Percentiles rank a stretch among this genome's conserved stretches.
phyloP scores from a whole-genome alignment of 805 yeast genomes.

The Saturnispora kantuleensis region DNA sequence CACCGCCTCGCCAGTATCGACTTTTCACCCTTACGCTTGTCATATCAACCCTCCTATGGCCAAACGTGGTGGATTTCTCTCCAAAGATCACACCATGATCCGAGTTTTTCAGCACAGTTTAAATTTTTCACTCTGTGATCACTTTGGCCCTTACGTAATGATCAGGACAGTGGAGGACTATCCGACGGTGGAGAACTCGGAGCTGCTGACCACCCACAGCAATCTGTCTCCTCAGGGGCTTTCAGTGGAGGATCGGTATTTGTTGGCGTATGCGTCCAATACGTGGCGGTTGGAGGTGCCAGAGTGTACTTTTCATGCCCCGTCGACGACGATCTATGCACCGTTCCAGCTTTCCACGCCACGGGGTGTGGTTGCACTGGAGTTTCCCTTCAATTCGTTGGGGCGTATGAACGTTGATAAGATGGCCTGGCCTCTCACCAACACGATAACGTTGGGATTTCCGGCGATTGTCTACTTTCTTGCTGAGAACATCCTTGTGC shows the following conservation, averaged over 20 bases:
- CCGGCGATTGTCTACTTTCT: constrained; percentile 19
- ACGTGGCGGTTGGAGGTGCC: constrained; percentile 14
- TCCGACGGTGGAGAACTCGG: constrained; percentile 26
- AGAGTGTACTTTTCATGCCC: constrained; percentile 8
- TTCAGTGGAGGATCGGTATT: constrained; percentile 12
- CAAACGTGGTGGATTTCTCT: too few relatives aligned
- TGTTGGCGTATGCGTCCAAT: constrained; percentile 18
- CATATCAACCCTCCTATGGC: too few relatives aligned
- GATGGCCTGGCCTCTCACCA: not conserved
- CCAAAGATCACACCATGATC: too few relatives aligned
- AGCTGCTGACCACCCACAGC: constrained; percentile 16
- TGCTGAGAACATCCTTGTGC: constrained; percentile 16
- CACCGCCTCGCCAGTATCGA: too few relatives aligned
- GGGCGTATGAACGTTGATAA: not conserved
- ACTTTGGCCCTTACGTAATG: not conserved
- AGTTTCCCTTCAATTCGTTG: constrained; percentile 7
- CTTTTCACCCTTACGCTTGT: too few relatives aligned
- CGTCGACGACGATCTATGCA: constrained; percentile 2
- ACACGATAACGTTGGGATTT: constrained; percentile 10
- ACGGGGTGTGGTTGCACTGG: not conserved
- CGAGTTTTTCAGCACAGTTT: too few relatives aligned
- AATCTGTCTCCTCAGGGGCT: constrained; percentile 20
- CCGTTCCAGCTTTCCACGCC: constrained; percentile 3
- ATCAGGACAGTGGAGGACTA: constrained; percentile 14
- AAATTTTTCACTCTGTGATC: too few relatives aligned